Evolutionary conservation across 306 rosid species (phyloP).

Genomic region (Lagenaria siceraria): DNA sequence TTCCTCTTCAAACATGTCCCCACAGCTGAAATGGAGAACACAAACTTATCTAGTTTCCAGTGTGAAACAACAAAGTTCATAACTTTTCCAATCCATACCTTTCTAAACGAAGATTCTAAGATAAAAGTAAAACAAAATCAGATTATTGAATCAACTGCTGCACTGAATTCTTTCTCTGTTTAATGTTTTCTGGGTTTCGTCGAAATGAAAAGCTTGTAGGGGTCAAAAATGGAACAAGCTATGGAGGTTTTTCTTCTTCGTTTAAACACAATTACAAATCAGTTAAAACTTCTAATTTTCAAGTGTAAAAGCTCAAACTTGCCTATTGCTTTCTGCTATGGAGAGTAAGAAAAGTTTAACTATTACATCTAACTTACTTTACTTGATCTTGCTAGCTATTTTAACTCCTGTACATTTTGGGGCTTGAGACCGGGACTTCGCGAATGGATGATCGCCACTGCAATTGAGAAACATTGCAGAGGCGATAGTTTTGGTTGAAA

Average conservation of each 20-base stretch:
- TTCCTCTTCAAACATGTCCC: constrained; percentile 2
- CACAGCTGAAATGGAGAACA: background rate
- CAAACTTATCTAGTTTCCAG: background rate
- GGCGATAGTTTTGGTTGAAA: constrained; percentile 47
- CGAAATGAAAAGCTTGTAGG: background rate
- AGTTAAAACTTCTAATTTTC: background rate
- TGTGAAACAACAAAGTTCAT: background rate
- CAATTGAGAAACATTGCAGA: constrained; percentile 79
- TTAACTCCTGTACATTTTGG: constrained; percentile 25
- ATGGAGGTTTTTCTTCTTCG: background rate
- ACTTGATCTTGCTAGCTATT: constrained; percentile 21
- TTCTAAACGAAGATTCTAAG: background rate
- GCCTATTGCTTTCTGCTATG: background rate
- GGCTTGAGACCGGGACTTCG: constrained; percentile 63
- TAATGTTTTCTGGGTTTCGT: background rate
- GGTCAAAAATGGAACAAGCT: constrained; percentile 1
- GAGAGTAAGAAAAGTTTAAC: background rate
- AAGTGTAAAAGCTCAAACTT: background rate
- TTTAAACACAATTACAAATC: background rate
- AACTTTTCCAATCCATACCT: background rate
- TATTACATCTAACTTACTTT: constrained; percentile 16
- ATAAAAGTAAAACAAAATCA: background rate
- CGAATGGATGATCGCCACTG: constrained; percentile 67
- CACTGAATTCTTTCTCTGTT: background rate
- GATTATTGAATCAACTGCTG: background rate